A percentile compares a stretch with the other conserved stretches of the same genome.
These are phyloP conservation scores for Tulasnella sp. DNA, from an alignment of 768 basidiomycete species.

Conservation along the genomic window DNA sequence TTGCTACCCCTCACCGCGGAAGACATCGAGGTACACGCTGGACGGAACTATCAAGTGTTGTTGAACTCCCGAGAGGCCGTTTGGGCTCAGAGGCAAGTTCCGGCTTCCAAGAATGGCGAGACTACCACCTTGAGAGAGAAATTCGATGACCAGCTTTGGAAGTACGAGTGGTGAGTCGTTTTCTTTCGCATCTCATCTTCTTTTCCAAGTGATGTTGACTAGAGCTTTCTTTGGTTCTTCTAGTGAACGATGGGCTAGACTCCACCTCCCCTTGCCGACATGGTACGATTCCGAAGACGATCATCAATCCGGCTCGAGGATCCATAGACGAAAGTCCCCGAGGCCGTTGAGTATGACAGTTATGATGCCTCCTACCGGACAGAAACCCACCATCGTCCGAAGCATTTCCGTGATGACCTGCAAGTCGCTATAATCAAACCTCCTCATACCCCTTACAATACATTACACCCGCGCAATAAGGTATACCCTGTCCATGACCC, in stretches of 20 bases:
- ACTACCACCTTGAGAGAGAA: neutral
- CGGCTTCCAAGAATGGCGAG: neutral
- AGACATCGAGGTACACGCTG: constrained; percentile 17
- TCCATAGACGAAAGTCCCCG: neutral
- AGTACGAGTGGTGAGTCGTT: constrained; percentile 19
- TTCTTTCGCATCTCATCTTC: neutral
- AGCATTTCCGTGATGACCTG: neutral
- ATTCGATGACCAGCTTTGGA: constrained; percentile 20
- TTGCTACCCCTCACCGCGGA: constrained; percentile 17
- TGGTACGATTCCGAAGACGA: constrained; percentile 22
- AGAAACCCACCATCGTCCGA: neutral
- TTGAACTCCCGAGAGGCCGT: constrained; percentile 15
- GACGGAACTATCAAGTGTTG: constrained; percentile 19
- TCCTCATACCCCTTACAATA: neutral
- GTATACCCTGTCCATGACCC: neutral
- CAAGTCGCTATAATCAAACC: neutral
- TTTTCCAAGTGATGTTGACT: neutral
- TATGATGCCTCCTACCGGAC: neutral
- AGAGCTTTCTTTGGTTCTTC: neutral
- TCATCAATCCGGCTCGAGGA: neutral
- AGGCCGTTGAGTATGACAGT: neutral
- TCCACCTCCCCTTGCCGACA: constrained; percentile 7
- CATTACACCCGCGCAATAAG: neutral
- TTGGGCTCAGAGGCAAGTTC: neutral
- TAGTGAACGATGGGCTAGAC: constrained; percentile 10